Base-by-base conservation (phyloP, 345 rosid genomes). In the Boechera stricta region DNA sequence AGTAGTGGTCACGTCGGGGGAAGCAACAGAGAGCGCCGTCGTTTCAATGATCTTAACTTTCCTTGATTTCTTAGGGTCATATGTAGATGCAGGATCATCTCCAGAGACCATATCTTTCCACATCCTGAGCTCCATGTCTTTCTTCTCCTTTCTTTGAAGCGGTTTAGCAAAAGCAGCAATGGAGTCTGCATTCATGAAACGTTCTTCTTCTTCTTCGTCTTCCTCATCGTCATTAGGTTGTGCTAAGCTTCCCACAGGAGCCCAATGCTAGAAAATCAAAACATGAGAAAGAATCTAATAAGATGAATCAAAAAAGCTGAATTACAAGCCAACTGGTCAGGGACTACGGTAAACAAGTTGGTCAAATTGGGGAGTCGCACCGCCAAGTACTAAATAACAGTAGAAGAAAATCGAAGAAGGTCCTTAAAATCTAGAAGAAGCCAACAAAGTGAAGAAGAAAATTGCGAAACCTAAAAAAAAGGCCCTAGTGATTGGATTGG, bases 101-200 rank as follows among this genome's bases (percentile, higher is more conserved):
- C 82, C 77, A 21, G 71, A 39, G 39, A 72, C 29, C 51, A 81
- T 10, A 73, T 88, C 89, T 81, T 79, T 85, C 90, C 92, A 85
- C 56, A 24, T 61, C 28, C 79, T 82, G 60, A 91, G 82, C 78
- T 87, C 77, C 85, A 91, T 76, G 47, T 65, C 63, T 54, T 77
- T 84, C 73, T 79, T 91, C 85, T 86, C 87, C 79, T 88, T 93
- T 89, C 91, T 86, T 74, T 83, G 80, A 5, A 91, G 85, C 12
- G 95, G 92, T 64, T 82, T 68, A 62, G 96, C 96, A 75, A 87
- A 87, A 76, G 83, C 86, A 44, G 94, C 81, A 5, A 83, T 11
- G 10, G 85, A 69, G 33, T 79, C 65, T 64, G 78, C 63, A 52
- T 76, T 72, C 68, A 79, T 72, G 76, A 77, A 61, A 31, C 67